Conservation (phyloP, 2,329 filamentous ascomycete genomes). For the Claviceps quebecensis region DNA sequence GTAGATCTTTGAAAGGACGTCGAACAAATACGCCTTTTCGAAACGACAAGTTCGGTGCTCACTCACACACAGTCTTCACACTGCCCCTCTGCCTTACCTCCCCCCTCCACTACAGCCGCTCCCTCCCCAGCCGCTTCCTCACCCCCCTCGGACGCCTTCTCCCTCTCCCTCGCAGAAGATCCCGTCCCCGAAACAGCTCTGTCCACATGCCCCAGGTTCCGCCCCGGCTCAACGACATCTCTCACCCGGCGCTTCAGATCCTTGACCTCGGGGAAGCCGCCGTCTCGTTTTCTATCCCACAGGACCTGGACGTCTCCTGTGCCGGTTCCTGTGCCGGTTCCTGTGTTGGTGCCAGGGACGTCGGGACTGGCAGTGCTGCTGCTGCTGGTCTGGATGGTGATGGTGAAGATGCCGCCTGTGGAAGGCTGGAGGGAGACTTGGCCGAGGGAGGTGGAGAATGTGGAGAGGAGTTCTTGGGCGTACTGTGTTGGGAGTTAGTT, state of each 20-base stretch:
- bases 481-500: slow-evolving; percentile 38
- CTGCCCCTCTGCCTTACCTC: background rate
- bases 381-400: slow-evolving; percentile 39
- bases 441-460: slow-evolving; percentile 69
- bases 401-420: slow-evolving; percentile 71
- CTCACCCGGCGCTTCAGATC: slow-evolving; percentile 74
- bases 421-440: slow-evolving; percentile 78
- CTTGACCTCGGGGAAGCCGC: slow-evolving; percentile 90
- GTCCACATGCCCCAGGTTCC: slow-evolving; percentile 73
- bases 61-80: background rate
- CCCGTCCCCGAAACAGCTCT: slow-evolving; percentile 14
- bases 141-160: slow-evolving; percentile 1
- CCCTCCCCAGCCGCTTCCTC: background rate
- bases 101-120: background rate
- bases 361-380: too few species aligned
- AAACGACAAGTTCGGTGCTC: too few species aligned
- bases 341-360: too few species aligned
- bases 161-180: too few species aligned
- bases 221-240: slow-evolving; percentile 65
- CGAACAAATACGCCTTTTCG: too few species aligned
- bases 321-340: background rate
- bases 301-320: slow-evolving; percentile 30
- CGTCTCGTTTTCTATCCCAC: slow-evolving; percentile 80
- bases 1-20: too few species aligned
- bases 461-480: slow-evolving; percentile 88